Evolutionary conservation across 2,329 filamentous ascomycete species (phyloP).

Genomic region (Cladophialophora immunda): DNA sequence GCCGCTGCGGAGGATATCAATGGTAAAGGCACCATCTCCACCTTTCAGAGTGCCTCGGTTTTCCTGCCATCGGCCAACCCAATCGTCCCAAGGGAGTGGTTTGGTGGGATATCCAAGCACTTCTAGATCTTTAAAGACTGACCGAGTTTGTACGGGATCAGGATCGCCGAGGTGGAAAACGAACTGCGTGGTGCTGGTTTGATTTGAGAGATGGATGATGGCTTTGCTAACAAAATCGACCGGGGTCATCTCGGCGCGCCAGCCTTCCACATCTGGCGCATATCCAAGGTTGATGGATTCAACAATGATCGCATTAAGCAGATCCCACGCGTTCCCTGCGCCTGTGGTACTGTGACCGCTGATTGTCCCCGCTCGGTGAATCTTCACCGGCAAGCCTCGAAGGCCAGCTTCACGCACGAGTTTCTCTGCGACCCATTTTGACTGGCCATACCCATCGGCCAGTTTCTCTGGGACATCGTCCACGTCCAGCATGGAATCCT

Average conservation of each 20-base stretch:
- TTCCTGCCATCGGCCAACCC: constrained; percentile 77
- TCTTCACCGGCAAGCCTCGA: constrained; percentile 73
- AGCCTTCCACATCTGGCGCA: constrained; percentile 74
- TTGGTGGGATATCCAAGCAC: constrained; percentile 76
- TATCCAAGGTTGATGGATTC: constrained; percentile 78
- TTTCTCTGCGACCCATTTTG: constrained; percentile 82
- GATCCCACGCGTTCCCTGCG: constrained; percentile 79
- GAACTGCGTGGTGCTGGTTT: constrained; percentile 68
- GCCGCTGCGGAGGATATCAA: constrained; percentile 80
- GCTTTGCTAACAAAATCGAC: constrained; percentile 82
- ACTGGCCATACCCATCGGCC: constrained; percentile 78
- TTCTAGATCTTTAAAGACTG: constrained; percentile 70
- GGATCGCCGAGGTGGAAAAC: constrained; percentile 80
- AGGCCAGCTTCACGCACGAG: constrained; percentile 74
- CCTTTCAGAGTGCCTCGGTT: constrained; percentile 71
- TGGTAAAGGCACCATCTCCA: constrained; percentile 76
- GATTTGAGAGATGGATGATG: constrained; percentile 74
- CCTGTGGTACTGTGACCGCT: constrained; percentile 79
- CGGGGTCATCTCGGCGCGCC: constrained; percentile 84
- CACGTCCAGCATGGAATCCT: constrained; percentile 72
- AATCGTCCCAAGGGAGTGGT: constrained; percentile 73
- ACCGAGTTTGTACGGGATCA: constrained; percentile 70
- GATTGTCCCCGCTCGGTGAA: constrained; percentile 79
- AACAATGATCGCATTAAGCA: constrained; percentile 77
- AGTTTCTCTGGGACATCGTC: constrained; percentile 75